Evolutionary conservation across 495 filamentous ascomycete species (phyloP).

Genomic region (Penicillium tannophilum): DNA sequence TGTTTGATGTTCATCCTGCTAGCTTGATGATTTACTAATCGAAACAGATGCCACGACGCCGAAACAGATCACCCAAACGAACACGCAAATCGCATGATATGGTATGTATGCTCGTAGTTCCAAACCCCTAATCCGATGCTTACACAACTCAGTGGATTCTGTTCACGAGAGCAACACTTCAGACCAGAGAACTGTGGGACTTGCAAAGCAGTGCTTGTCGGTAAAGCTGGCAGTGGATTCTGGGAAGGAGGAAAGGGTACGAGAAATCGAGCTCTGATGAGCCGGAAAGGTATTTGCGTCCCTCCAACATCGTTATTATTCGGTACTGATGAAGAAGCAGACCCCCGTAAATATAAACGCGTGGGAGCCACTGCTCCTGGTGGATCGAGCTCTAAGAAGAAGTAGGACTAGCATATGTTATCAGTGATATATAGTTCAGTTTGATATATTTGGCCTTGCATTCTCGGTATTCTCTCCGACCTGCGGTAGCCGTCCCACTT

Average conservation of each 20-base stretch:
- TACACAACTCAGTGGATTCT: constrained; percentile 57
- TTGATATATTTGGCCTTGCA: neutral
- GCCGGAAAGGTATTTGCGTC: constrained; percentile 56
- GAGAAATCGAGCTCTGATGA: constrained; percentile 69
- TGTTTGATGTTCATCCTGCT: constrained; percentile 6
- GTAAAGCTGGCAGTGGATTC: constrained; percentile 71
- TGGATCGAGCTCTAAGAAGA: constrained; percentile 19
- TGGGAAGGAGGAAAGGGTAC: constrained; percentile 94
- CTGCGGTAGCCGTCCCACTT: neutral
- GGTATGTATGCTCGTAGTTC: constrained; percentile 37
- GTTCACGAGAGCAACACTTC: constrained; percentile 83
- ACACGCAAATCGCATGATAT: constrained; percentile 88
- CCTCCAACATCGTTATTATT: neutral
- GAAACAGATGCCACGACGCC: constrained; percentile 71
- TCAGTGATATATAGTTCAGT: neutral
- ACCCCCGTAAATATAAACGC: constrained; percentile 19
- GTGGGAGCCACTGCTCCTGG: constrained; percentile 12
- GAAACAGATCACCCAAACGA: constrained; percentile 73
- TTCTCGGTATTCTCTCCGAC: neutral
- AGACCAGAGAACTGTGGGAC: constrained; percentile 76
- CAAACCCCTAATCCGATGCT: neutral
- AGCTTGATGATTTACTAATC: constrained; percentile 13
- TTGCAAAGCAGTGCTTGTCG: constrained; percentile 73
- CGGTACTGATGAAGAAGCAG: constrained; percentile 3
- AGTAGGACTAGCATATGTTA: constrained; percentile 4